phyloP scores from a whole-genome alignment of 73 alveolate species.

The Stentor roeselii region DNA sequence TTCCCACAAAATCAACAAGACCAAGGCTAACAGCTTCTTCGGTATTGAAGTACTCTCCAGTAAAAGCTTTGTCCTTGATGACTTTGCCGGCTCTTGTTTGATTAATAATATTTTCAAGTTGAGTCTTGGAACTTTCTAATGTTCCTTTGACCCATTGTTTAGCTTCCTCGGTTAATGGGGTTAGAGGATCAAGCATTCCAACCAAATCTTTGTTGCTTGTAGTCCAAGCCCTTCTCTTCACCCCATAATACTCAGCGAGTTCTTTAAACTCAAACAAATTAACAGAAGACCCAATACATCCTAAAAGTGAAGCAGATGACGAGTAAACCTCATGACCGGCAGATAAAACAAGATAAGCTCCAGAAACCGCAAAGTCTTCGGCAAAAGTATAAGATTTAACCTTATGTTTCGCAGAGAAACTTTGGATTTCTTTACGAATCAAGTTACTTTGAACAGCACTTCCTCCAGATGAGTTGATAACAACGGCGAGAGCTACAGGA shows the following conservation, averaged over 20 bases:
- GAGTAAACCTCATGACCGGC: conserved; percentile 40
- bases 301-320: conserved; percentile 27
- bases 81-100: not conserved
- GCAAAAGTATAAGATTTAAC: conserved; percentile 45
- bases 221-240: conserved; percentile 32
- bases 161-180: not conserved
- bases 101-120: not conserved
- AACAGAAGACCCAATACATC: conserved; percentile 28
- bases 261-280: conserved; percentile 16
- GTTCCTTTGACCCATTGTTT: conserved; percentile 13
- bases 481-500: conserved; percentile 38
- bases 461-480: conserved; percentile 47
- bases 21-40: not conserved
- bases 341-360: conserved; percentile 31
- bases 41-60: conserved; percentile 14
- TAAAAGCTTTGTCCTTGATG: not conserved
- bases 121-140: not conserved
- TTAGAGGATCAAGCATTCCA: conserved; percentile 25
- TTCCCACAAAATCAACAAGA: not conserved
- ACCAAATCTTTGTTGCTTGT: not conserved
- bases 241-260: conserved; percentile 27
- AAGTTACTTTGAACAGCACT: conserved; percentile 40
- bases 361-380: conserved; percentile 44
- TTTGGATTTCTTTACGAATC: conserved; percentile 18
- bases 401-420: conserved; percentile 20